These are phyloP conservation scores for Hortaea werneckii DNA, from an alignment of 2,329 filamentous ascomycete species.

Conservation along the genomic window DNA sequence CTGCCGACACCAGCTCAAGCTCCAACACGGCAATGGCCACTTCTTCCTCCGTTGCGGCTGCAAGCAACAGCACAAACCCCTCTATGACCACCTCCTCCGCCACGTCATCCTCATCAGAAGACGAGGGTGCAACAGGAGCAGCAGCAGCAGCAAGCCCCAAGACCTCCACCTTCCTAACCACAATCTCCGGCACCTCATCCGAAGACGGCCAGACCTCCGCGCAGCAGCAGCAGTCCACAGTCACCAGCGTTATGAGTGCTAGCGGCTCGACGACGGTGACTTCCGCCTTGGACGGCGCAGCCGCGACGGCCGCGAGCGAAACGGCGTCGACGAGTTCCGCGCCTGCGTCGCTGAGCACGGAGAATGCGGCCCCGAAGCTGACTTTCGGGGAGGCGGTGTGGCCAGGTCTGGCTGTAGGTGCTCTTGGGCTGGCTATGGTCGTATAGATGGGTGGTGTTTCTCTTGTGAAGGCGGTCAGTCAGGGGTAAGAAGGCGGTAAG, in stretches of 20 bases:
- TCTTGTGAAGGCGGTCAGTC: not conserved
- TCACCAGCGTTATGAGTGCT: slow-evolving; percentile 1
- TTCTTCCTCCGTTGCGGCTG: not conserved
- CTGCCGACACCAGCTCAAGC: not conserved
- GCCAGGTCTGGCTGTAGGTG: not conserved
- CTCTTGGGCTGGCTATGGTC: not conserved
- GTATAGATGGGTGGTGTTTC: not conserved
- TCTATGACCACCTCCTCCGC: not conserved
- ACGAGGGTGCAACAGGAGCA: not conserved
- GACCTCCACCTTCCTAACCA: slow-evolving; percentile 1
- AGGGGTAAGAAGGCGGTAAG: not conserved
- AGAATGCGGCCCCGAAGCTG: not conserved
- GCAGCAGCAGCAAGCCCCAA: not conserved
- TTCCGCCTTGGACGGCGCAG: not conserved
- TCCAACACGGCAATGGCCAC: not conserved
- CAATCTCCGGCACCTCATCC: not conserved
- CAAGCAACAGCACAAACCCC: not conserved
- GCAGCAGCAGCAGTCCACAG: not conserved
- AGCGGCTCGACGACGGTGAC: not conserved
- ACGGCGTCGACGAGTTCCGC: not conserved
- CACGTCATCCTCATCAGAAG: not conserved
- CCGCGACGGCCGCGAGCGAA: not conserved
- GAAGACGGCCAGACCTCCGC: not conserved
- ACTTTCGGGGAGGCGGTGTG: not conserved
- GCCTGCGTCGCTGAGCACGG: not conserved